Base-by-base conservation (phyloP, 208 protist genomes). In the Leishmania braziliensis region DNA sequence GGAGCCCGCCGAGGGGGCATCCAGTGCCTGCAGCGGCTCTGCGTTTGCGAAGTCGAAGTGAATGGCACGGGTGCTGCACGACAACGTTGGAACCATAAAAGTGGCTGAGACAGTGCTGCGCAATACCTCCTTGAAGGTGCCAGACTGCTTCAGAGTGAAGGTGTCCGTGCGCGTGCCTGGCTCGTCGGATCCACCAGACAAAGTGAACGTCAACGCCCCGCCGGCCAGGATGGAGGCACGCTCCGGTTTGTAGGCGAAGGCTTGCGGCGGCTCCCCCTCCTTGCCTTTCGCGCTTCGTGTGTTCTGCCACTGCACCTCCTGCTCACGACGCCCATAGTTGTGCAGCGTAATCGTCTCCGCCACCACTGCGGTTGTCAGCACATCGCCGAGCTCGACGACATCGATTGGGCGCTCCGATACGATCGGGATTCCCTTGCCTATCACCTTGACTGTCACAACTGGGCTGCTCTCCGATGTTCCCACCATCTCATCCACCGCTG, bases 341-440 rank as follows among this genome's bases (percentile, higher is more conserved):
- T 90, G 76, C 20, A 99, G 77, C 9, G 86, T 81, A 48, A 99
- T 82, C 29, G 83, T 74, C 39, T 89, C 84, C 51, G 78, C 56
- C 18, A 95, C 84, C 26, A 76, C 16, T 43, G 87, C 91, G 62
- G 88, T 88, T 2, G 98, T 99, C 83, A 99, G 97, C 33, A 95
- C 86, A 84, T 98, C 90, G 10, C 95, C 96, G 58, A 99, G 94
- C 62, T 99, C 85, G 78, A 98, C 89, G 46, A 36, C 54, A 39
- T 82, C 78, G 81, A 90, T 53, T 39, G 79, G 18, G 48, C 82
- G 87, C 56, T 85, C 79, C 29, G 89, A 75, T 23, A 98, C 89
- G n/a, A 99, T 84, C 8, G 98, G 96, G 48, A 95, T 97, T 63
- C 98, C 98, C 20, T 86, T 93, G 69, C 98, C 98, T 4, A 68